Conservation (phyloP, 2,329 filamentous ascomycete species). For the Ophiocordyceps camponoti-rufipedis region DNA sequence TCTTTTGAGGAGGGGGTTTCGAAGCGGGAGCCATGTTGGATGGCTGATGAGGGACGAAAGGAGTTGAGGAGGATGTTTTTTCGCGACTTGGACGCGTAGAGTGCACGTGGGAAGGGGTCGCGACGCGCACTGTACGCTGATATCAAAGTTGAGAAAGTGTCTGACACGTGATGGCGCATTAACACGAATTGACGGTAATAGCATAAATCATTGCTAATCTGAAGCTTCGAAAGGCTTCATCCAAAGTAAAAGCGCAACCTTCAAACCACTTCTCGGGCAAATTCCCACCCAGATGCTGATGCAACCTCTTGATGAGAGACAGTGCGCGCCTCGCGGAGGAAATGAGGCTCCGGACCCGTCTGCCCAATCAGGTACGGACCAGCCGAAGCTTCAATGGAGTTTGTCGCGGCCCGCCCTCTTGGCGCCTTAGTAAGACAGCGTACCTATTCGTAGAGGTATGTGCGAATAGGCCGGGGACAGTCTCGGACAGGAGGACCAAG, state of each 20-base stretch:
- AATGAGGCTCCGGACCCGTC: not conserved
- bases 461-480: too few species aligned
- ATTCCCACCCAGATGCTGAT: too few species aligned
- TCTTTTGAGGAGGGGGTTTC: slow-evolving; percentile 30
- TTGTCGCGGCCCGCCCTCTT: not conserved
- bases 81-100: not conserved
- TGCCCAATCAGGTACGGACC: not conserved
- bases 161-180: not conserved
- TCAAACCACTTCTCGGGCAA: too few species aligned
- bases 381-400: not conserved
- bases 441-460: too few species aligned
- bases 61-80: not conserved
- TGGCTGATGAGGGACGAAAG: not conserved
- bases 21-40: slow-evolving; percentile 4
- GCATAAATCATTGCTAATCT: not conserved
- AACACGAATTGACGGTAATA: too few species aligned
- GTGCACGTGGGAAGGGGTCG: not conserved
- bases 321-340: too few species aligned
- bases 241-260: too few species aligned
- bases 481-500: not conserved
- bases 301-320: too few species aligned
- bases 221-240: not conserved
- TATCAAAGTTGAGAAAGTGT: too few species aligned
- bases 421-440: not conserved
- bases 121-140: not conserved